These are phyloP conservation scores for Aureobasidium sp. DNA, from an alignment of 2,329 filamentous ascomycete genomes.

Conservation along the genomic window DNA sequence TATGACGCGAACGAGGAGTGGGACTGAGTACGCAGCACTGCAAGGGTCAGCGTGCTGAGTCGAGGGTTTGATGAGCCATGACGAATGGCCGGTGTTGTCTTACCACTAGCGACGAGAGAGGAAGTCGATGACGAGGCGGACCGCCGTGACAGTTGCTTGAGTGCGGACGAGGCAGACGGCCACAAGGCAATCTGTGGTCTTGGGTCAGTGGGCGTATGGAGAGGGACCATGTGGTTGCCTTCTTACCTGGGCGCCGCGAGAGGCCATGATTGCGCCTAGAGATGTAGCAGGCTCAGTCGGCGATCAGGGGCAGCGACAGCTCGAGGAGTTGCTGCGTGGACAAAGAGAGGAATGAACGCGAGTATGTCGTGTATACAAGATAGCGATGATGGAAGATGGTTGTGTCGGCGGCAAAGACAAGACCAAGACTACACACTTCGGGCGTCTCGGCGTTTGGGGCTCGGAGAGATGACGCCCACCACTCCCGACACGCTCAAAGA, in stretches of 20 bases:
- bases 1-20: not conserved
- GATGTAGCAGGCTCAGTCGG: not conserved
- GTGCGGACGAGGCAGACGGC: conserved; percentile 8
- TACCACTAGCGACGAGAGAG: not conserved
- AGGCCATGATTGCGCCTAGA: conserved; percentile 10
- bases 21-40: not conserved
- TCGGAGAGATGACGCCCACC: not conserved
- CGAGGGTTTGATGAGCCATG: not conserved
- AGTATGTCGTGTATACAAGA: not conserved
- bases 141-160: conserved; percentile 7
- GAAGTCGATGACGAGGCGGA: not conserved
- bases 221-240: not conserved
- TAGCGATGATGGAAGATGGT: not conserved
- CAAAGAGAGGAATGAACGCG: not conserved
- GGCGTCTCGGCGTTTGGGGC: not conserved
- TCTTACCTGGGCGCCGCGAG: conserved; percentile 9
- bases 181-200: not conserved
- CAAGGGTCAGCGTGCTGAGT: not conserved
- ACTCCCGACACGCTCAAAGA: not conserved
- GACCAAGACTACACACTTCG: not conserved
- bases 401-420: not conserved
- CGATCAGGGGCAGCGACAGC: not conserved
- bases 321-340: not conserved
- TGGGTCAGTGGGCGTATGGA: not conserved
- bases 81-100: not conserved